These are phyloP conservation scores for Cladorrhinum samala DNA, from an alignment of 495 filamentous ascomycete genomes.

Conservation along the genomic window DNA sequence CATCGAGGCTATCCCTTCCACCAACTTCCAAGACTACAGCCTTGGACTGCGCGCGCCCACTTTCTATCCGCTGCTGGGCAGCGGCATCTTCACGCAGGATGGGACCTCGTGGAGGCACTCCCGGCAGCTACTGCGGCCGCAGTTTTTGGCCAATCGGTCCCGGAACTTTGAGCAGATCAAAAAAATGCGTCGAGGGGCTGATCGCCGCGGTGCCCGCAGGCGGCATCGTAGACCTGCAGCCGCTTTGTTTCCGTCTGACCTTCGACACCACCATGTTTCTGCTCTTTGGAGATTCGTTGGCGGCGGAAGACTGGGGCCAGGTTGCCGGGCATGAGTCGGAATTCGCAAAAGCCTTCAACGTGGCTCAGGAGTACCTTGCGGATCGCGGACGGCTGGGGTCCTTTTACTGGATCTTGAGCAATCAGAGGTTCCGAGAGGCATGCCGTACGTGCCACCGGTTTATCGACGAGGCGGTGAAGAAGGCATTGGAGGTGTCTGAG, in stretches of 20 bases:
- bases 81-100: constrained; percentile 53
- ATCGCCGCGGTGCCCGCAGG: constrained; percentile 18
- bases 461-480: background rate
- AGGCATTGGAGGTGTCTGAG: background rate
- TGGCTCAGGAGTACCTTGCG: constrained; percentile 19
- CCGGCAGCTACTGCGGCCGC: constrained; percentile 49
- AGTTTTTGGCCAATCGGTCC: constrained; percentile 38
- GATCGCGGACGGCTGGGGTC: constrained; percentile 42
- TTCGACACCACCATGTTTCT: constrained; percentile 42
- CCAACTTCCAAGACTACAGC: constrained; percentile 33
- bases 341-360: constrained; percentile 22
- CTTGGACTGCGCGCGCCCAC: constrained; percentile 30
- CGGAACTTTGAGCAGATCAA: constrained; percentile 34
- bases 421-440: constrained; percentile 36
- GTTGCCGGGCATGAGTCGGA: background rate
- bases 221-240: constrained; percentile 41
- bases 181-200: constrained; percentile 34
- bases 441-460: constrained; percentile 18
- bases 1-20: constrained; percentile 36
- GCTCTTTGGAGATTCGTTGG: constrained; percentile 39
- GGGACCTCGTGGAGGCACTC: constrained; percentile 48
- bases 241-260: constrained; percentile 45
- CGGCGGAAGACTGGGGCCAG: constrained; percentile 5
- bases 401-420: constrained; percentile 43
- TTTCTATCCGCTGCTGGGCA: constrained; percentile 38